Evolutionary conservation across 306 rosid genomes (phyloP), one percentile per base, ranked within the genome.

Genomic region (Leucaena leucocephala): DNA sequence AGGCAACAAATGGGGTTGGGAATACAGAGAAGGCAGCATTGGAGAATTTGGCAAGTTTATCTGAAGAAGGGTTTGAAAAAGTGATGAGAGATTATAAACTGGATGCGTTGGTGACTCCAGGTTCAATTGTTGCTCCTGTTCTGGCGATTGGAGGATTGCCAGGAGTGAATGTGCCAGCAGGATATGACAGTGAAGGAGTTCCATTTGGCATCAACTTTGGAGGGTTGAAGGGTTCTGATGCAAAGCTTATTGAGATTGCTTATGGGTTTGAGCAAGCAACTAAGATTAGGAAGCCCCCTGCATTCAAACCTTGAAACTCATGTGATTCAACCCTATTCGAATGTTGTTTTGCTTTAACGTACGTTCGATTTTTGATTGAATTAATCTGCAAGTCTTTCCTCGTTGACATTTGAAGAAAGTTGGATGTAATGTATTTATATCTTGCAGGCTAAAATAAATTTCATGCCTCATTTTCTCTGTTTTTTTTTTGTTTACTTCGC

Each of bases 51-150:
- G 68, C 14, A 59, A 49, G 34, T 8, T 55, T 83, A 54, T 57
- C 83, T 2, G 46, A 49, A 34, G 44, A 61, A 1, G 86, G 86
- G 1, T 75, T 83, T 58, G 81, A 75, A 15, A 75, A 70, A n/a
- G 12, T 70, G 75, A 71, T 75, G 40, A 83, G 3, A 14, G 77
- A 75, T 19, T 6, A 83, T 16, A 71, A 44, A 49, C 84, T 84
- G 44, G 79, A 88, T 78, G 88, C 88, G 0, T 57, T 88, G 88
- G 91, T 86, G 81, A 82, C 86, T 50, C 84, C 80, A 6, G 85
- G 82, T 9, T 45, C 80, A 11, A 54, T 2, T 38, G 67, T 84
- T 38, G 34, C 77, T 1, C 11, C 66, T 36, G 68, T 81, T 22
- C 85, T 84, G 7, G 85, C 82, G 1, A 78, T 81, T 71, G 87